These are phyloP conservation scores for Azolla pinnata DNA, from an alignment of 75 land plant genomes.

Conservation along the genomic window DNA sequence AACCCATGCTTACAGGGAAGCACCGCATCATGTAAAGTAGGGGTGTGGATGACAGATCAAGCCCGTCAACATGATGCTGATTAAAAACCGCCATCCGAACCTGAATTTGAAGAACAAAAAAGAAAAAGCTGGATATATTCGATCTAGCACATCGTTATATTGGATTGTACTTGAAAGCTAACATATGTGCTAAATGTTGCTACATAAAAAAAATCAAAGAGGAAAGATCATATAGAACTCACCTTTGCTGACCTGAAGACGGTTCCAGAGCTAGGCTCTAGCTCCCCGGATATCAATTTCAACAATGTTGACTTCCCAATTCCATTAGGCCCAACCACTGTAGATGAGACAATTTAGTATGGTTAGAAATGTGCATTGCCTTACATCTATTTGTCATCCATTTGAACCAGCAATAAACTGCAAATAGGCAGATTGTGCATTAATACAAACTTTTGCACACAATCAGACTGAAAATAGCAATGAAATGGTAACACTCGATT, in stretches of 20 bases:
- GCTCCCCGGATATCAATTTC: conserved; percentile 89
- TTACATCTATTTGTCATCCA: not conserved
- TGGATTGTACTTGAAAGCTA: no score
- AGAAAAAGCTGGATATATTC: not conserved
- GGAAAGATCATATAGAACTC: no score
- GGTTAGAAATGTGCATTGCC: not conserved
- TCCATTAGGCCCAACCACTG: conserved; percentile 99
- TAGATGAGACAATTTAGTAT: conserved; percentile 8
- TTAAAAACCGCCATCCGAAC: conserved; percentile 98
- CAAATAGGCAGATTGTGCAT: no score
- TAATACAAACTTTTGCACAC: no score
- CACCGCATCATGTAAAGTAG: conserved; percentile 95
- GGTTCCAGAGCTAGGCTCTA: conserved; percentile 94
- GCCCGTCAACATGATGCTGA: conserved; percentile 99
- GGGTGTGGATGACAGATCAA: conserved; percentile 90
- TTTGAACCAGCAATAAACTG: no score
- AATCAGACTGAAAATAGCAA: no score
- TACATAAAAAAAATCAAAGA: no score
- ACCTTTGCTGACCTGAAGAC: conserved; percentile 96
- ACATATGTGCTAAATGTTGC: no score
- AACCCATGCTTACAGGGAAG: no score
- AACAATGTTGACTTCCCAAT: conserved; percentile 96
- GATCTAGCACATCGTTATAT: no score
- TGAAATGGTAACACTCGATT: no score
- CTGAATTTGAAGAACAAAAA: conserved; percentile 15